Evolutionary conservation across 1,284 basidiomycete species (phyloP).

Genomic region (Termitomyces sp.): DNA sequence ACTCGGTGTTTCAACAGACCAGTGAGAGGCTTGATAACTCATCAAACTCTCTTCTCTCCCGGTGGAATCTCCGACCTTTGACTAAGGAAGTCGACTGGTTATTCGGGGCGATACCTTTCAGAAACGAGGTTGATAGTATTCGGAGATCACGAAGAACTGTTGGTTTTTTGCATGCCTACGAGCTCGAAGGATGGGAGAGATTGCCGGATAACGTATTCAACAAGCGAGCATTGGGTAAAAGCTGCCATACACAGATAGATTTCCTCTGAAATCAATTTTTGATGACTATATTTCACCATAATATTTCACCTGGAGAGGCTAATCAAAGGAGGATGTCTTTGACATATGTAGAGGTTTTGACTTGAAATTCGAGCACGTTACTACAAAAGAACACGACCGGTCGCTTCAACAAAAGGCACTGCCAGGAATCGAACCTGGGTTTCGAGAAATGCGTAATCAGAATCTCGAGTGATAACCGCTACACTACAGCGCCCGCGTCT

Average conservation of each 20-base stretch:
- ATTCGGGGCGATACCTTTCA: neutral
- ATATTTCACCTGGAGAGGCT: too few relatives aligned
- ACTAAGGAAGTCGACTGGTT: neutral
- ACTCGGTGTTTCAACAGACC: too few relatives aligned
- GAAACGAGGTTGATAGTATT: neutral
- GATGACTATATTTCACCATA: too few relatives aligned
- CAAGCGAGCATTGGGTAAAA: neutral
- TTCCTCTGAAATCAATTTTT: too few relatives aligned
- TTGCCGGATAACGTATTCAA: neutral
- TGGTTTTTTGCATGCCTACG: neutral
- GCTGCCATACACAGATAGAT: too few relatives aligned
- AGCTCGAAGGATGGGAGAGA: neutral
- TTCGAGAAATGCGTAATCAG: conserved; percentile 27
- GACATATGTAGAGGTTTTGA: too few relatives aligned
- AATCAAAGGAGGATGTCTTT: too few relatives aligned
- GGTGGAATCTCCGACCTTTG: neutral
- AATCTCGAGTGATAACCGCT: conserved; percentile 61
- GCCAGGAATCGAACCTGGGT: conserved; percentile 4
- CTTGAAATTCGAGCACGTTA: too few relatives aligned
- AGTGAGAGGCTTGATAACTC: neutral
- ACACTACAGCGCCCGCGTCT: conserved; percentile 45
- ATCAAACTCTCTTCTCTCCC: neutral
- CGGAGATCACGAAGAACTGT: neutral
- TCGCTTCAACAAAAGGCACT: neutral
- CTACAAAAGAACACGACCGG: too few relatives aligned